phyloP scores from a whole-genome alignment of 2,329 filamentous ascomycete species.

The Chrysosporium queenslandicum region DNA sequence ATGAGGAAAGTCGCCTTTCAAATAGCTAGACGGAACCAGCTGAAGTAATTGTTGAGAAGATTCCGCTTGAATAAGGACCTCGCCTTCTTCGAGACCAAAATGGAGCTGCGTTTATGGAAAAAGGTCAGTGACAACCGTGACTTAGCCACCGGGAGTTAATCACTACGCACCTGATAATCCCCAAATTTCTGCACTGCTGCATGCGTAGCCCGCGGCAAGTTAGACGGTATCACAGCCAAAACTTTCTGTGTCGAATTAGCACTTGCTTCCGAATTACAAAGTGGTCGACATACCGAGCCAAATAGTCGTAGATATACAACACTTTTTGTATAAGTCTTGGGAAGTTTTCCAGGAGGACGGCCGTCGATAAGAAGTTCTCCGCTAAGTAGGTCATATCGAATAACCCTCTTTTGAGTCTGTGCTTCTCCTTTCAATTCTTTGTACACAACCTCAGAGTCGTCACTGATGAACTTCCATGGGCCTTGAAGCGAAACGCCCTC shows the following conservation, averaged over 20 bases:
- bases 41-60: constrained; percentile 8
- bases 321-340: constrained; percentile 18
- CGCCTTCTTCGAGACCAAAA: constrained; percentile 16
- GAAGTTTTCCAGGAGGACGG: constrained; percentile 23
- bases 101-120: constrained; percentile 16
- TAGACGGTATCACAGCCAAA: constrained; percentile 29
- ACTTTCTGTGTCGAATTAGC: constrained; percentile 15
- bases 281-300: constrained; percentile 19
- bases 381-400: constrained; percentile 24
- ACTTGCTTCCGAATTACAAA: constrained; percentile 10
- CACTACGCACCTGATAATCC: constrained; percentile 20
- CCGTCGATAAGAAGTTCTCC: constrained; percentile 28
- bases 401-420: constrained; percentile 16
- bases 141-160: too few relatives aligned
- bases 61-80: constrained; percentile 18
- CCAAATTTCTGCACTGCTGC: constrained; percentile 22
- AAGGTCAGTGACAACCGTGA: too few relatives aligned
- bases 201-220: constrained; percentile 29
- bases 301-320: constrained; percentile 21
- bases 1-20: constrained; percentile 18
- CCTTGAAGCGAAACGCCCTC: constrained; percentile 20
- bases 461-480: constrained; percentile 21
- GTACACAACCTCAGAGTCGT: constrained; percentile 17
- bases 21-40: constrained; percentile 23
- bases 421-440: constrained; percentile 8